Conservation (phyloP, 2,329 filamentous ascomycete species). For the Colletotrichum sp. region DNA sequence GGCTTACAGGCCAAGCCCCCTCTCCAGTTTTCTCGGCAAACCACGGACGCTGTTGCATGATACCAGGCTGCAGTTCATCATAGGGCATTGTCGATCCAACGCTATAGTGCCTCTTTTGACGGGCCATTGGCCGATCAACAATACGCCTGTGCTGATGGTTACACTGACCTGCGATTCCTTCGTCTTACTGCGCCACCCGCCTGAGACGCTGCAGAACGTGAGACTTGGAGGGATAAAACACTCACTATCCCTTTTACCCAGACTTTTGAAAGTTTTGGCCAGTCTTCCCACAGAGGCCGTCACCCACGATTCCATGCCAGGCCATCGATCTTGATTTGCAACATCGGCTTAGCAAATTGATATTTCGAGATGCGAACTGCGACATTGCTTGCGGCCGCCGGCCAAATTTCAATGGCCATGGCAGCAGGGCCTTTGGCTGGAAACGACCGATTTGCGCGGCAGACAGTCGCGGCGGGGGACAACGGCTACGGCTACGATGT, state of each 20-base stretch:
- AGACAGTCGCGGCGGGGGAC: not conserved
- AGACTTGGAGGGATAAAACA: not conserved
- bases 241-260: not conserved
- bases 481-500: not conserved
- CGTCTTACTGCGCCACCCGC: not conserved
- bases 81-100: not conserved
- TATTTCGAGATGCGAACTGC: not conserved
- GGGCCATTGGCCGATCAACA: not conserved
- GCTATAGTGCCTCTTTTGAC: fast-evolving
- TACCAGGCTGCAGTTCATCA: not conserved
- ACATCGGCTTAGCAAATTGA: not conserved
- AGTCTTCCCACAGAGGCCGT: not conserved
- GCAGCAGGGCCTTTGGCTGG: not conserved
- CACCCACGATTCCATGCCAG: not conserved
- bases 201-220: not conserved
- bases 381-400: not conserved
- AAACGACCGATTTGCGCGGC: not conserved
- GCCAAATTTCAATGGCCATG: not conserved
- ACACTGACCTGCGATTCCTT: not conserved
- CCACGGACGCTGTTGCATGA: not conserved
- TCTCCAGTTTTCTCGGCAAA: not conserved
- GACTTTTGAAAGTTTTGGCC: not conserved
- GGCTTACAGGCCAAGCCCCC: not conserved
- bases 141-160: not conserved
- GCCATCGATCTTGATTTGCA: not conserved